These are phyloP conservation scores for Mortierella sp. DNA, from an alignment of 371 early-diverging fungal species.

Conservation along the genomic window DNA sequence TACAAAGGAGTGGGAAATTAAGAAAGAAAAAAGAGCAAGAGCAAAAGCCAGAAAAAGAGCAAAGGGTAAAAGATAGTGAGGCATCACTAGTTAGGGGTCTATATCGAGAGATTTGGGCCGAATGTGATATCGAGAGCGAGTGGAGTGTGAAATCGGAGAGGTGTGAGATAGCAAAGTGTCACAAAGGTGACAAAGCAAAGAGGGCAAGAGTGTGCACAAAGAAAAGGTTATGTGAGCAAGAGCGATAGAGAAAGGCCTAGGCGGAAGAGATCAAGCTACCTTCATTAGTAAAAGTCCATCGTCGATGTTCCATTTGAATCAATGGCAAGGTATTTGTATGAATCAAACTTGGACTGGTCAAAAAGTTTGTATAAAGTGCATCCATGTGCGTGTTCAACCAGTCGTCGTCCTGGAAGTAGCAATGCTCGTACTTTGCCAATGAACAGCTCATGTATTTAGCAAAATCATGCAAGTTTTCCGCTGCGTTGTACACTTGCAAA, in stretches of 20 bases:
- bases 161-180: too few relatives aligned
- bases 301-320: conserved; percentile 66
- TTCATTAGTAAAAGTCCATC: conserved; percentile 69
- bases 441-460: conserved; percentile 73
- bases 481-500: conserved; percentile 61
- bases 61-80: too few relatives aligned
- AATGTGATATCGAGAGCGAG: background rate
- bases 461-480: conserved; percentile 66
- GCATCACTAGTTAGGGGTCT: background rate
- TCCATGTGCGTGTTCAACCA: conserved; percentile 70
- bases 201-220: too few relatives aligned
- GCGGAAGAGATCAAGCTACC: conserved; percentile 47
- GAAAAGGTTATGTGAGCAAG: too few relatives aligned
- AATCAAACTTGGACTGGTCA: conserved; percentile 67
- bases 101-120: background rate
- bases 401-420: conserved; percentile 75
- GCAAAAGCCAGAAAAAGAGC: background rate
- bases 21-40: background rate
- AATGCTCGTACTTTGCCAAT: conserved; percentile 66
- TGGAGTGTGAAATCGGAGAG: too few relatives aligned
- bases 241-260: too few relatives aligned
- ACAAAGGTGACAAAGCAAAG: too few relatives aligned
- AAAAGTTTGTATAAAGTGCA: conserved; percentile 71
- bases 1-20: background rate
- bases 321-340: conserved; percentile 71